Conservation (phyloP, 192 early-diverging fungal genomes). For the Lunasporangiospora selenospora region DNA sequence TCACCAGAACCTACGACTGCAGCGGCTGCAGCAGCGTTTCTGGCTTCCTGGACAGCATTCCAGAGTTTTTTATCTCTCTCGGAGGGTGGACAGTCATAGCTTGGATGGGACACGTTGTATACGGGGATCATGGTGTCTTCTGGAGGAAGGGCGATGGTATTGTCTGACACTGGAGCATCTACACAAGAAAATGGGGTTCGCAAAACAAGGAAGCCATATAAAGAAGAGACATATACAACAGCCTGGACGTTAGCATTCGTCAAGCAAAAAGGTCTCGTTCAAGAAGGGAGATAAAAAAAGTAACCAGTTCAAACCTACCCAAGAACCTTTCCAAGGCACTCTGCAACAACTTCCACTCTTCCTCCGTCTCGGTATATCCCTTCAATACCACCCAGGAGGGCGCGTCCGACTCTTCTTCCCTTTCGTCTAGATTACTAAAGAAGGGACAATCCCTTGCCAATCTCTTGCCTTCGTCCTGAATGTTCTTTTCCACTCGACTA, state of each 20-base stretch:
- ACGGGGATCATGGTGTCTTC: constrained; percentile 35
- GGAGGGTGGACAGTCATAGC: too few relatives aligned
- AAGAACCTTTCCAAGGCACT: constrained; percentile 21
- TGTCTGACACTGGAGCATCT: constrained; percentile 17
- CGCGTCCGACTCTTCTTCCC: background rate
- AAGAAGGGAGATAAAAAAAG: background rate
- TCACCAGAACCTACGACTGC: too few relatives aligned
- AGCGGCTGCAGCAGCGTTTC: too few relatives aligned
- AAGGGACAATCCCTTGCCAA: constrained; percentile 18
- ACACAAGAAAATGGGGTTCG: too few relatives aligned
- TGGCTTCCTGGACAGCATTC: too few relatives aligned
- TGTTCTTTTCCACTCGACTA: background rate
- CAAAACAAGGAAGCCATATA: background rate
- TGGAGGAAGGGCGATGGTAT: constrained; percentile 24
- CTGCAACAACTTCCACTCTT: constrained; percentile 32
- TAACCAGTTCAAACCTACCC: constrained; percentile 3
- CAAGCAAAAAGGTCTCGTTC: background rate
- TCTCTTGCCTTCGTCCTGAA: background rate
- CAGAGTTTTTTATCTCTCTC: too few relatives aligned
- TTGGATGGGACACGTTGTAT: constrained; percentile 16
- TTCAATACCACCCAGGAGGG: constrained; percentile 15
- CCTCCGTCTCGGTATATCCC: constrained; percentile 43
- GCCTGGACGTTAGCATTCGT: too few relatives aligned
- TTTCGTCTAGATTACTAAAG: background rate
- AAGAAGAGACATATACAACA: too few relatives aligned